Percentiles rank a stretch among this genome's conserved stretches.
These are phyloP conservation scores for Calonectria montana DNA, from an alignment of 2,329 filamentous ascomycete species.

Conservation along the genomic window DNA sequence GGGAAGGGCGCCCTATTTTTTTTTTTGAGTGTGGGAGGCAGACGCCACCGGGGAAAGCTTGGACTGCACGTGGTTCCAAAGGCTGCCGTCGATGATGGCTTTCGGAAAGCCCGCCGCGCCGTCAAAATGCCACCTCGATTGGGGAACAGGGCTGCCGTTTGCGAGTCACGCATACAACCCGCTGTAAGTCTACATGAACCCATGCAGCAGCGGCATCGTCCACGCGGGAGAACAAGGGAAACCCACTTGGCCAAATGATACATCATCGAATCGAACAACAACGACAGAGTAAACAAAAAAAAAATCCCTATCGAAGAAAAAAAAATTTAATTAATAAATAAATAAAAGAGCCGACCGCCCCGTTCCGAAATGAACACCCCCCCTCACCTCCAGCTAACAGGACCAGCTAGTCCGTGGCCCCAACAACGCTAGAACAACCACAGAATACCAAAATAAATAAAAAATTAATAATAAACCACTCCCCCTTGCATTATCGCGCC, in stretches of 20 bases:
- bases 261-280: neutral
- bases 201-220: too few relatives aligned
- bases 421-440: neutral
- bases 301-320: neutral
- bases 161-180: too few relatives aligned
- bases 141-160: too few relatives aligned
- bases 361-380: conserved; percentile 2
- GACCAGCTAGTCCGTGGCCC: neutral
- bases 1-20: neutral
- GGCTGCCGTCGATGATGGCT: neutral
- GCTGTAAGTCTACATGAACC: too few relatives aligned
- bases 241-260: too few relatives aligned
- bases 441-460: too few relatives aligned
- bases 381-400: neutral
- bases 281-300: neutral
- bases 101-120: neutral
- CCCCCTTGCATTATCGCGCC: neutral
- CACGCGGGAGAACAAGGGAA: too few relatives aligned
- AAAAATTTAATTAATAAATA: too few relatives aligned
- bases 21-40: neutral
- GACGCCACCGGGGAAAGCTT: neutral
- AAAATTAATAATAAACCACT: too few relatives aligned
- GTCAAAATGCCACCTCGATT: neutral
- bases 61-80: neutral
- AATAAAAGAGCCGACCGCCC: neutral